Base-by-base conservation (phyloP, 768 basidiomycete species). In the Suillus fuscotomentosus region DNA sequence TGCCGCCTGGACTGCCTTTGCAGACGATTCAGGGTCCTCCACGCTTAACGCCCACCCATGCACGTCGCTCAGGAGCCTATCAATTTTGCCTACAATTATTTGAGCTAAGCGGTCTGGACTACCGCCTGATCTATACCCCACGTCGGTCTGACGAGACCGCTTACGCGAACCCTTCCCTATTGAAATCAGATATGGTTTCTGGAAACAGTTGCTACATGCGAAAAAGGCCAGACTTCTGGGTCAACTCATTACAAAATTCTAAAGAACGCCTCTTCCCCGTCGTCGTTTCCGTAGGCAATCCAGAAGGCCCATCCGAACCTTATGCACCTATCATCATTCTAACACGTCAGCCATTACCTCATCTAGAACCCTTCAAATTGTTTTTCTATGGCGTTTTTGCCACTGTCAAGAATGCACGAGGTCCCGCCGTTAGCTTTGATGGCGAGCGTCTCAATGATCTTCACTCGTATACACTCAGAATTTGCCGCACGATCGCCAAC, bases 161-260 rank as follows among this genome's bases (percentile, higher is more conserved):
- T 41, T 8, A 4, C 41, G 41, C 24, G 27, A 42, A 59, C 31
- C 57, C 41, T 20, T 59, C 42, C 41, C 24, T 42, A 13, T 27
- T 59, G 41, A 56, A 63, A 39, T 70, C 75, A 20, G 67, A 71
- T 41, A 78, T 76, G 62, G 60, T 66, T 4, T 68, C 75, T 48
- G 86, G 86, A 11, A 82, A 83, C 14, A 81, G 83, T 45, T 76
- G 79, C 60, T 91, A 93, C 76, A 73, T 76, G 14, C 81, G 84
- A 65, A 89, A 84, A 73, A 74, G 71, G 54, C 85, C 92, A n/a
- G 75, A 80, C 45, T 91, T 94, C 71, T 94, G 93, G 93, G 66
- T 67, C 14, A 83, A 85, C 67, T 72, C 78, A 63, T 69, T 59
- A 68, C 71, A 70, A 61, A 64, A 65, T 71, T 20, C 69, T 65